A percentile compares a stretch with the other conserved stretches of the same genome.
phyloP scores from a whole-genome alignment of 306 rosid genomes.

The Acacia melanoxylon region DNA sequence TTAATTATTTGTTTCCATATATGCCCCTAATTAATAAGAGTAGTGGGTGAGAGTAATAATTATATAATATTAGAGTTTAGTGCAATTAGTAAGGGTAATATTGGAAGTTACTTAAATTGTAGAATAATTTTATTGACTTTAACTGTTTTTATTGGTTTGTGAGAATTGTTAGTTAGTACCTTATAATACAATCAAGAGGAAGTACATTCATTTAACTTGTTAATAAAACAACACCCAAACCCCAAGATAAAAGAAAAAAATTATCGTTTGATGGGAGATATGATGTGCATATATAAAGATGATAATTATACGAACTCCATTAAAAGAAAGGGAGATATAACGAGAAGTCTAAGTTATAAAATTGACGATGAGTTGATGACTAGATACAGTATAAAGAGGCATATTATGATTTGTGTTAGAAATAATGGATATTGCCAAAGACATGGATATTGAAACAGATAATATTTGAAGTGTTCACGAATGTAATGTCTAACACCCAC shows the following conservation, averaged over 20 bases:
- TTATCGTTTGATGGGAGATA: slow-evolving; percentile 5
- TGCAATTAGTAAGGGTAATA: too few relatives aligned
- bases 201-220: background rate
- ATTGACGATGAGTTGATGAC: too few relatives aligned
- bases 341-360: too few relatives aligned
- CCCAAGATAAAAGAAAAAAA: background rate
- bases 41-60: too few relatives aligned
- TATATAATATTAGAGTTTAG: too few relatives aligned
- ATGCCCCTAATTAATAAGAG: too few relatives aligned
- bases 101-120: too few relatives aligned
- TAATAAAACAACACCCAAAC: background rate
- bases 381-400: background rate
- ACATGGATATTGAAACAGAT: background rate
- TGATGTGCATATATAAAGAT: slow-evolving; percentile 3
- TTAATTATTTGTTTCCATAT: too few relatives aligned
- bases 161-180: too few relatives aligned
- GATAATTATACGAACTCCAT: background rate
- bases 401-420: background rate
- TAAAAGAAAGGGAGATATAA: background rate
- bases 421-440: background rate
- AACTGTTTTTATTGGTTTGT: too few relatives aligned
- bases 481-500: background rate
- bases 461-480: background rate
- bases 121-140: too few relatives aligned
- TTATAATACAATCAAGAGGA: too few relatives aligned